Percentiles rank a stretch among this genome's conserved stretches.
These are phyloP conservation scores for Yarrowia sp. DNA, from an alignment of 805 yeast species.

Conservation along the genomic window DNA sequence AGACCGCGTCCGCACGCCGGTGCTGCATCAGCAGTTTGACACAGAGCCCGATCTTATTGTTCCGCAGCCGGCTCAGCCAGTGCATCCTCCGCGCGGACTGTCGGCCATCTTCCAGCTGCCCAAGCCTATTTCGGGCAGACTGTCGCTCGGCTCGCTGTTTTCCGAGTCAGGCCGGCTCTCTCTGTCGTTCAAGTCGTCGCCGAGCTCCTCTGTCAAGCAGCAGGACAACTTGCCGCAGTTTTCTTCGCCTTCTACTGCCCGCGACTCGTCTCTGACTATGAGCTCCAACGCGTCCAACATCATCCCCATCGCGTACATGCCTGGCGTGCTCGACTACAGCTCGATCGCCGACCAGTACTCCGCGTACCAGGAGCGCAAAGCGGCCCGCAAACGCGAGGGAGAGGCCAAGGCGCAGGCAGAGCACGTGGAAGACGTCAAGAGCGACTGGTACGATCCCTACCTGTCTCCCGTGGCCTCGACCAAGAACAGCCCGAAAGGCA, in stretches of 20 bases:
- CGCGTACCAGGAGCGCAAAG: background rate
- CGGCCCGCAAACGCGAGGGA: background rate
- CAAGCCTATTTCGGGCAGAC: background rate
- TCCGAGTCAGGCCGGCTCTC: constrained; percentile 1
- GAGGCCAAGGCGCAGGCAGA: background rate
- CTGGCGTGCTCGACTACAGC: constrained; percentile 57
- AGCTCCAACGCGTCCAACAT: constrained; percentile 77
- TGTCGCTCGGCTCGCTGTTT: background rate
- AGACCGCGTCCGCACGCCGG: background rate
- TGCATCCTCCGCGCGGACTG: background rate
- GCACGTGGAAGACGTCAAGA: background rate
- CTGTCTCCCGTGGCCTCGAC: background rate
- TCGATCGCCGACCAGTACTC: background rate
- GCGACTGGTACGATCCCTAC: background rate
- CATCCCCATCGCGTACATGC: constrained; percentile 88
- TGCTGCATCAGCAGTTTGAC: background rate
- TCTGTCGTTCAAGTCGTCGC: background rate
- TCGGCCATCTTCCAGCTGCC: constrained; percentile 3
- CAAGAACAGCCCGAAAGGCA: background rate
- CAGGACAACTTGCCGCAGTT: background rate
- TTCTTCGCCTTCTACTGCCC: background rate
- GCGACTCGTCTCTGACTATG: constrained; percentile 9
- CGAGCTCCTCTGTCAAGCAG: background rate
- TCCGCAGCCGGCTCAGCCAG: background rate
- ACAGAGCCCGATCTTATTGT: background rate